These are phyloP conservation scores for Aulographum hederae DNA, from an alignment of 2,329 filamentous ascomycete species.

Conservation along the genomic window DNA sequence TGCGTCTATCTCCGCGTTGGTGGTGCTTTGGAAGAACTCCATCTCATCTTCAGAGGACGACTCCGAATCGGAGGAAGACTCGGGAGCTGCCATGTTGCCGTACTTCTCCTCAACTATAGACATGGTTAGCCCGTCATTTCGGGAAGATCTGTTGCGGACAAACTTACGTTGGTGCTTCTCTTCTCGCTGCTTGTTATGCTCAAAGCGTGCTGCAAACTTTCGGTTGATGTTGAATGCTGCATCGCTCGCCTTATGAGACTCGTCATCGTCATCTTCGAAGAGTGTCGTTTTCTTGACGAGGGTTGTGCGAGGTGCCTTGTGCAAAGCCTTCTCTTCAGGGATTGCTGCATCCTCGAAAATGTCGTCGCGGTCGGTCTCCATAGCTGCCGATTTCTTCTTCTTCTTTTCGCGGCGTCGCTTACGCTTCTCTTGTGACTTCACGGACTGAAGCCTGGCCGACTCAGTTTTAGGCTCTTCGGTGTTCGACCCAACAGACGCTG, in stretches of 20 bases:
- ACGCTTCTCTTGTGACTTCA: too few relatives aligned
- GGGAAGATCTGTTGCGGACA: constrained; percentile 5
- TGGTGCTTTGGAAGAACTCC: constrained; percentile 64
- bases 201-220: constrained; percentile 75
- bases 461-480: too few relatives aligned
- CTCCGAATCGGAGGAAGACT: constrained; percentile 47
- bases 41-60: constrained; percentile 85
- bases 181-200: constrained; percentile 94
- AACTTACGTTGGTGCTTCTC: constrained; percentile 52
- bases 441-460: too few relatives aligned
- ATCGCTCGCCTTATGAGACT: constrained; percentile 7
- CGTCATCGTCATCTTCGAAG: constrained; percentile 18
- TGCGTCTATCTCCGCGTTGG: constrained; percentile 75
- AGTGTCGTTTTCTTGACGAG: constrained; percentile 7
- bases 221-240: constrained; percentile 60
- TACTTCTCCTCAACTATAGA: constrained; percentile 73
- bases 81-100: constrained; percentile 22
- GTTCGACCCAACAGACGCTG: too few relatives aligned
- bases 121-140: constrained; percentile 15
- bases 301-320: too few relatives aligned
- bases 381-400: background rate
- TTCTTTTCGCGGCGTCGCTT: too few relatives aligned
- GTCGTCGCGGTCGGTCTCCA: background rate
- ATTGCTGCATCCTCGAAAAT: background rate
- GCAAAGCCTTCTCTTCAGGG: too few relatives aligned